phyloP scores from a whole-genome alignment of 2,329 filamentous ascomycete species.

The Phialemoniopsis sp. region DNA sequence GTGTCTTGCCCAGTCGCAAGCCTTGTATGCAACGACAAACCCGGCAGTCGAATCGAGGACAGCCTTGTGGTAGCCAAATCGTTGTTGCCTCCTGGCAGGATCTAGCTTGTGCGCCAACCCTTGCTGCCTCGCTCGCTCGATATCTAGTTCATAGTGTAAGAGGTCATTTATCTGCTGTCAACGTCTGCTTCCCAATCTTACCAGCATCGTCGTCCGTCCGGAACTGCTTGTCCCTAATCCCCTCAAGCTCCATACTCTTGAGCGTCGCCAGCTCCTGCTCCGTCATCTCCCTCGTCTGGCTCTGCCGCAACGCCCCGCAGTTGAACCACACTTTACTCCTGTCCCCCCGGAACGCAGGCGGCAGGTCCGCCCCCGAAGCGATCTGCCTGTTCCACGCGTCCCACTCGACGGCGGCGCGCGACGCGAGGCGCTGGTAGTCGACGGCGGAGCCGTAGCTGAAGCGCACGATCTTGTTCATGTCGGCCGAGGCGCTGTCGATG shows the following conservation, averaged over 20 bases:
- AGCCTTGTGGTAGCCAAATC: slow-evolving; percentile 2
- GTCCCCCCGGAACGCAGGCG: not conserved
- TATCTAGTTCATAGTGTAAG: no score
- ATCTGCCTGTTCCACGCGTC: slow-evolving; percentile 2
- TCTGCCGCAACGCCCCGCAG: slow-evolving; percentile 1
- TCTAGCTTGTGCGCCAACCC: slow-evolving; percentile 4
- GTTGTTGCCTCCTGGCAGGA: not conserved
- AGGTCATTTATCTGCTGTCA: no score
- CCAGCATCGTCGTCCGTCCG: not conserved
- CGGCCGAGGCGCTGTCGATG: slow-evolving; percentile 18
- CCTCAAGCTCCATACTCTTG: slow-evolving; percentile 1
- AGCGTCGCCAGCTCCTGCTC: not conserved
- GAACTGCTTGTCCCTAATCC: slow-evolving; percentile 3
- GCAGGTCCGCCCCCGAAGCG: not conserved
- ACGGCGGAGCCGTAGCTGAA: slow-evolving; percentile 4
- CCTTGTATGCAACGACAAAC: slow-evolving; percentile 2
- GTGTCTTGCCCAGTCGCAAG: slow-evolving; percentile 1
- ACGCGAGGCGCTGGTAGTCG: slow-evolving; percentile 4
- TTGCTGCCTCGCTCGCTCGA: not conserved
- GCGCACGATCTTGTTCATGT: slow-evolving; percentile 4
- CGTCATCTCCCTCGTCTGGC: not conserved
- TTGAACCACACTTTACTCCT: slow-evolving; percentile 3
- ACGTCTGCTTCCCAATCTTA: no score
- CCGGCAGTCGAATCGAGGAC: slow-evolving; percentile 2
- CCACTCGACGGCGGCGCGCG: slow-evolving; percentile 1